phyloP scores from a whole-genome alignment of 2,329 filamentous ascomycete genomes.

The Blumeriella jaapii region DNA sequence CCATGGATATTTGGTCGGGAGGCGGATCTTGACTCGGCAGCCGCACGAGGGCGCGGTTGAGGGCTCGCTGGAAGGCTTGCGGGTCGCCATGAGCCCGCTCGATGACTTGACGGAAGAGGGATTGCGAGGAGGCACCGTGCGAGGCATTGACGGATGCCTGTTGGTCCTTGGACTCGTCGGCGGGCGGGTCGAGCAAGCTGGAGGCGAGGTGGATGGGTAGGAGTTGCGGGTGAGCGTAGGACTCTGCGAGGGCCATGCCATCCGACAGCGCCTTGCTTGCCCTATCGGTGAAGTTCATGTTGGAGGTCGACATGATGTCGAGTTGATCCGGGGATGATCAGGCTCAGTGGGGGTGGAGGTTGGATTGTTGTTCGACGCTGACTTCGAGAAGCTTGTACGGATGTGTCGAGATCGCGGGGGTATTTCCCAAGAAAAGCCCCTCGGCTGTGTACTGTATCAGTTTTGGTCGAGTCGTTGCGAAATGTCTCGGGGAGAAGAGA shows the following conservation, averaged over 20 bases:
- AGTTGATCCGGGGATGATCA: constrained; percentile 19
- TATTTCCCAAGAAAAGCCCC: no score
- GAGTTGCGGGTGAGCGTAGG: constrained; percentile 86
- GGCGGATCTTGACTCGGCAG: constrained; percentile 91
- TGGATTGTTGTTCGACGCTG: background rate
- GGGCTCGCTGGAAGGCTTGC: constrained; percentile 73
- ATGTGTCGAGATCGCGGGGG: no score
- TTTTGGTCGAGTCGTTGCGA: no score
- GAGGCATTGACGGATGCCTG: constrained; percentile 55
- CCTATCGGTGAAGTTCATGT: constrained; percentile 88
- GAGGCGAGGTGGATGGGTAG: constrained; percentile 83
- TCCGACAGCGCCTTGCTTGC: constrained; percentile 84
- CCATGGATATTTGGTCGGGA: constrained; percentile 75
- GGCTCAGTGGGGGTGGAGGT: constrained; percentile 3
- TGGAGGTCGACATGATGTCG: constrained; percentile 50
- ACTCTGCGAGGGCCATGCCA: constrained; percentile 75
- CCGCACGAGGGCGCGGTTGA: constrained; percentile 87
- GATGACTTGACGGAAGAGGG: constrained; percentile 90
- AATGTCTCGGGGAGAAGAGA: no score
- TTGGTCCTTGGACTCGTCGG: constrained; percentile 70
- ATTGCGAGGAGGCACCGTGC: constrained; percentile 46
- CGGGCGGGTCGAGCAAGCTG: constrained; percentile 63
- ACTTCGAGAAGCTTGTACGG: background rate
- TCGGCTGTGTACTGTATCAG: no score
- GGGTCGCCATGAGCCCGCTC: constrained; percentile 89